Percentiles rank a stretch among this genome's conserved stretches.
Evolutionary conservation across 345 rosid genomes (phyloP).

Genomic region (Eucalyptus marginata): DNA sequence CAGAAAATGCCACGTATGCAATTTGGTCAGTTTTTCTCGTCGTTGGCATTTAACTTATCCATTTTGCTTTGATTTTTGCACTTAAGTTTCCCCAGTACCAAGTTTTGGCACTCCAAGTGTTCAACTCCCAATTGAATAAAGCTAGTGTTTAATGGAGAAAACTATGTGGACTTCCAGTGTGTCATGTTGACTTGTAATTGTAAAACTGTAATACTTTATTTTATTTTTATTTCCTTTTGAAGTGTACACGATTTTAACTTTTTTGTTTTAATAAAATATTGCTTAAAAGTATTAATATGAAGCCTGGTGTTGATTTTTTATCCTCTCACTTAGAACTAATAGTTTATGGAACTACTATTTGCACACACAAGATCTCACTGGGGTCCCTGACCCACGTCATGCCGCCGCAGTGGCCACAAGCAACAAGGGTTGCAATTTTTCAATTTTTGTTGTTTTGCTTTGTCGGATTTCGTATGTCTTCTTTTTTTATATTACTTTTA

Average conservation of each 20-base stretch:
- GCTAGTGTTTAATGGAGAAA: neutral
- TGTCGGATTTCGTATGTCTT: neutral
- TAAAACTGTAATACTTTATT: neutral
- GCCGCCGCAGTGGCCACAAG: neutral
- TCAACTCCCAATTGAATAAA: neutral
- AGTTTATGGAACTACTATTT: neutral
- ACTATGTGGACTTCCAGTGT: neutral
- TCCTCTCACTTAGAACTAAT: neutral
- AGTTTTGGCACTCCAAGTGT: too few species aligned
- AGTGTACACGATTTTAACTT: neutral
- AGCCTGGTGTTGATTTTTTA: neutral
- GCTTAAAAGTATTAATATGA: too few species aligned
- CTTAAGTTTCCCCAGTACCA: rapidly evolving
- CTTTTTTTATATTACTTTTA: neutral
- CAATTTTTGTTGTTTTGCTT: neutral
- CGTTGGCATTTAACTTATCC: too few species aligned
- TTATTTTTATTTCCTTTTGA: neutral
- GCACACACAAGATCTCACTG: rapidly evolving
- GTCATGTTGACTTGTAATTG: neutral
- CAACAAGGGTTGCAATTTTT: neutral
- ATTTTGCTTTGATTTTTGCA: too few species aligned
- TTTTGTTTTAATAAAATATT: too few species aligned
- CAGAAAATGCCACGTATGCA: too few species aligned
- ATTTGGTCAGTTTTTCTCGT: too few species aligned
- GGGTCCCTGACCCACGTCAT: rapidly evolving